Base-by-base conservation (phyloP, 1,284 basidiomycete genomes). In the Peniophora sp. region DNA sequence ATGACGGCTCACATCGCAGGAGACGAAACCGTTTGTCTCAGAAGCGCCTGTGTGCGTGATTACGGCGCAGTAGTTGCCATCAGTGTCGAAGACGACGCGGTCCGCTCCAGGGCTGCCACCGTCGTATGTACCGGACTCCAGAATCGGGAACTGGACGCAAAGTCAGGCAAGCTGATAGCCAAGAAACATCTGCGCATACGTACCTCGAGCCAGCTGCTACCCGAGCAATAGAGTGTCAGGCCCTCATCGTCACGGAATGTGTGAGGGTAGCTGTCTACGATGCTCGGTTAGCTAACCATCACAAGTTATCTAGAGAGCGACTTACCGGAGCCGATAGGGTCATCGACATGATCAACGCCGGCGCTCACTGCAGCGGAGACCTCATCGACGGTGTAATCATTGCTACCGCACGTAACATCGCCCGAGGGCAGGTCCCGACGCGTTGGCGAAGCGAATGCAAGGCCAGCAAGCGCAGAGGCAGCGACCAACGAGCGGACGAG, bases 31-130 rank as follows among this genome's bases (percentile, higher is more conserved):
- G 49, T 63, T 58, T 51, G 62, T 54, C 23, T 51, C 55, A 23
- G 58, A 55, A 24, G 64, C 64, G 24, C 64, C 64, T 11, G 64
- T 66, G 57, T 66, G 64, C 3, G 64, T 66, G 50, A 64, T 53
- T 32, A 64, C 62, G 59, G 61, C 61, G 59, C 60, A 63, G 51
- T 63, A 63, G n/a, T 58, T 60, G 2, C 61, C 60, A 46, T 49
- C 53, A n/a, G 52, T 48, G 41, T 58, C 60, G 53, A 61, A 62
- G 46, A 63, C 54, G 49, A 62, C 61, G 48, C 61, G 60, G 51
- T 63, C 61, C 11, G 61, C 59, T n/a, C 61, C 61, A 18, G 61
- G 61, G 6, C 58, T 60, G 15, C 49, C 47, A 48, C 56, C 59
- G 20, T 52, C 57, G 56, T 63, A 63, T 55, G 37, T n/a, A 8